These are phyloP conservation scores for Irpex rosettiformis DNA, from an alignment of 1,284 basidiomycete genomes.

Conservation along the genomic window DNA sequence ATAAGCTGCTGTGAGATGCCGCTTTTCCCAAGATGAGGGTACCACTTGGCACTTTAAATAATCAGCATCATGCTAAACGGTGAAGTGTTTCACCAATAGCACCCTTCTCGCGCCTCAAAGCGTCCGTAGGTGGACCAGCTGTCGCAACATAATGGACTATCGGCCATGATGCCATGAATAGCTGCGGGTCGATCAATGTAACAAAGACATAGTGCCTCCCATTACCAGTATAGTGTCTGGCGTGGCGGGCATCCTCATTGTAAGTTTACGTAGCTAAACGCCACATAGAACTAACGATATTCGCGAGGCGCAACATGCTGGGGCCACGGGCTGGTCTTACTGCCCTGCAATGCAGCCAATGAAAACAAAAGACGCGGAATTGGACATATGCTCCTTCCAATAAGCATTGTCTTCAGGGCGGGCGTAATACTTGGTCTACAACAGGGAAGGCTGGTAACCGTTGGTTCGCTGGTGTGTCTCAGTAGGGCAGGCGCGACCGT, in stretches of 20 bases:
- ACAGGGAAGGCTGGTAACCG: no score
- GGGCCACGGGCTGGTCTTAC: background rate
- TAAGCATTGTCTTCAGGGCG: background rate
- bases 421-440: background rate
- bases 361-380: background rate
- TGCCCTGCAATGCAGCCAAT: background rate
- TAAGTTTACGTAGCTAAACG: constrained; percentile 1
- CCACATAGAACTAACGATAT: constrained; percentile 2
- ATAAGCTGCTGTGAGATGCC: no score
- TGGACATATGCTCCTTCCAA: background rate
- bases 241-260: background rate
- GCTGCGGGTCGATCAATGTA: background rate
- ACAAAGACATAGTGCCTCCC: background rate
- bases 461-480: background rate
- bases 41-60: background rate
- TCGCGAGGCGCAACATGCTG: background rate
- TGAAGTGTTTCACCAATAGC: background rate
- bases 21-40: background rate
- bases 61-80: background rate
- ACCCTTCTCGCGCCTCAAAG: no score
- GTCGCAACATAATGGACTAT: background rate
- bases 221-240: background rate
- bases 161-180: background rate
- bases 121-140: no score
- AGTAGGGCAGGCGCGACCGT: background rate